A percentile compares a stretch with the other conserved stretches of the same genome.
phyloP scores from a whole-genome alignment of 768 basidiomycete genomes.

The Leccinum subgranulosum region DNA sequence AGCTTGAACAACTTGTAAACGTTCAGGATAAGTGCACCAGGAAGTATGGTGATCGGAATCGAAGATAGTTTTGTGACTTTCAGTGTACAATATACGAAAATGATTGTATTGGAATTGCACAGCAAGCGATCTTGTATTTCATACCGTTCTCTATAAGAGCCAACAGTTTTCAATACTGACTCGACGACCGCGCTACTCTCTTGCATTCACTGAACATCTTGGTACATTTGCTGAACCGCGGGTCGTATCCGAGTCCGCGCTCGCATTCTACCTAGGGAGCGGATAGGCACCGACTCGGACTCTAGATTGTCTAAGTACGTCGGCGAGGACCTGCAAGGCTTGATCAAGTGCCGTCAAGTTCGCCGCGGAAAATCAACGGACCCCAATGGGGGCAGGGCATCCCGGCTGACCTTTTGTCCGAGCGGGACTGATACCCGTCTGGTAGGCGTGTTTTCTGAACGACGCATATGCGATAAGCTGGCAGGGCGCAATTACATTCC shows the following conservation, averaged over 20 bases:
- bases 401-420: conserved; percentile 49
- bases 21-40: neutral
- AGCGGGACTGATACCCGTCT: conserved; percentile 45
- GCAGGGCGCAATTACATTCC: conserved; percentile 42
- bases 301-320: conserved; percentile 53
- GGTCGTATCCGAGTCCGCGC: too few relatives aligned
- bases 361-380: conserved; percentile 19
- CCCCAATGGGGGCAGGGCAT: neutral
- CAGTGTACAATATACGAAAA: neutral
- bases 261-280: conserved; percentile 33
- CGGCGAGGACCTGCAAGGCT: conserved; percentile 42
- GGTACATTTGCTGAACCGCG: conserved; percentile 46
- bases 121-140: neutral
- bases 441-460: conserved; percentile 59
- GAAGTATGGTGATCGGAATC: neutral
- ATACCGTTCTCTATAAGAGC: neutral
- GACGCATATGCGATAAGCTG: conserved; percentile 12
- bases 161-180: neutral
- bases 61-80: neutral
- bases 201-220: conserved; percentile 43
- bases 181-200: conserved; percentile 29
- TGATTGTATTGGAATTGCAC: too few relatives aligned
- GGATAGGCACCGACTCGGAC: conserved; percentile 74
- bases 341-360: conserved; percentile 55
- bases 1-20: neutral